phyloP scores from a whole-genome alignment of 2,329 filamentous ascomycete genomes.

The Penicillium sp. region DNA sequence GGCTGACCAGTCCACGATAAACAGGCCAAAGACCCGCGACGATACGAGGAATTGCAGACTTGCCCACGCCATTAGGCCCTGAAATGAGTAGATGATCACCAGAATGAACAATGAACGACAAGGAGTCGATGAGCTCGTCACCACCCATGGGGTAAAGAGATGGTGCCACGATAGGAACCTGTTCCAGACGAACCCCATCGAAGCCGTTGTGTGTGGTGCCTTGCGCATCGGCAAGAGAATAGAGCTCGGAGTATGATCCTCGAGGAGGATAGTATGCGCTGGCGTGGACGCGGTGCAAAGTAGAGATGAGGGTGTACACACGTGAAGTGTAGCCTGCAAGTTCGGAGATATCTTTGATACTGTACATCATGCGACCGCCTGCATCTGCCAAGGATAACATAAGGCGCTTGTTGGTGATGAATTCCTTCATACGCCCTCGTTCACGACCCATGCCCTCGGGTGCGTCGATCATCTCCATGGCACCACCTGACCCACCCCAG shows the following conservation, averaged over 20 bases:
- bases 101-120: conserved; percentile 84
- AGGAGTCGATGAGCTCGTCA: conserved; percentile 83
- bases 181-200: conserved; percentile 87
- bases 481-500: conserved; percentile 82
- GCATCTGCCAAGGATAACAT: conserved; percentile 98
- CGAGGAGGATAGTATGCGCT: conserved; percentile 75
- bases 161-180: conserved; percentile 90
- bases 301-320: conserved; percentile 93
- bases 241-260: conserved; percentile 72
- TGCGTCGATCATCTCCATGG: conserved; percentile 60
- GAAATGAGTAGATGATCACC: conserved; percentile 95
- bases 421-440: conserved; percentile 90
- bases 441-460: conserved; percentile 55
- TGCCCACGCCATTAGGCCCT: conserved; percentile 91
- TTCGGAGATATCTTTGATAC: conserved; percentile 95
- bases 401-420: conserved; percentile 97
- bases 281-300: conserved; percentile 89
- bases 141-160: conserved; percentile 85
- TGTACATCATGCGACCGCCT: conserved; percentile 98
- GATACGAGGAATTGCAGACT: conserved; percentile 87
- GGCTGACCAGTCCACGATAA: conserved; percentile 86
- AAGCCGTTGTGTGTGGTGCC: conserved; percentile 94
- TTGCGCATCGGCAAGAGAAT: conserved; percentile 86
- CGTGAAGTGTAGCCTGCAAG: conserved; percentile 93
- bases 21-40: conserved; percentile 94